phyloP scores from a whole-genome alignment of 1,284 basidiomycete genomes.

The Marasmius oreades region DNA sequence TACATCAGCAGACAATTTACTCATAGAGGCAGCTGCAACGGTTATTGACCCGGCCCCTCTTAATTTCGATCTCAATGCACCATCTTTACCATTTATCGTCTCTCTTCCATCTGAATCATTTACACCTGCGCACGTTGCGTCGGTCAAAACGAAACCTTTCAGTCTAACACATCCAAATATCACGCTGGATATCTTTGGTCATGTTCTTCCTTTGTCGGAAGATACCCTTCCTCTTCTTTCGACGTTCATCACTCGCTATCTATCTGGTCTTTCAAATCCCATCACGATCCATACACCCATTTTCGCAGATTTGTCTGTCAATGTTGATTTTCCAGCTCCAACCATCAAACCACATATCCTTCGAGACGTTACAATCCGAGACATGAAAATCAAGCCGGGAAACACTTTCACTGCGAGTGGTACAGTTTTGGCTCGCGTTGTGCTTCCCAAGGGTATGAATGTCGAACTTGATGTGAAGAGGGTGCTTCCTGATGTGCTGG shows the following conservation, averaged over 20 bases:
- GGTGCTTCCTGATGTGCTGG: conserved; percentile 69
- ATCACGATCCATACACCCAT: conserved; percentile 56
- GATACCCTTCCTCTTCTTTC: conserved; percentile 49
- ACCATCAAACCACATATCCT: conserved; percentile 58
- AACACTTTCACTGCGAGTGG: conserved; percentile 60
- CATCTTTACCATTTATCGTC: conserved; percentile 58
- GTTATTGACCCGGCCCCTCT: conserved; percentile 53
- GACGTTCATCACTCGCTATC: conserved; percentile 56
- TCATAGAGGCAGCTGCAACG: conserved; percentile 52
- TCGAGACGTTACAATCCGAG: conserved; percentile 63
- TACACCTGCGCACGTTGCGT: conserved; percentile 43
- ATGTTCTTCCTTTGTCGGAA: conserved; percentile 51
- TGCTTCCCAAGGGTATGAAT: conserved; percentile 64
- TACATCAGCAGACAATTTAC: conserved; percentile 41
- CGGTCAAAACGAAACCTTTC: conserved; percentile 52
- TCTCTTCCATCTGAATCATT: conserved; percentile 38
- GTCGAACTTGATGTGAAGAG: conserved; percentile 55
- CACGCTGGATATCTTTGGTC: conserved; percentile 53
- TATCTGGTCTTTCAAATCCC: conserved; percentile 51
- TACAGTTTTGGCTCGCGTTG: conserved; percentile 56
- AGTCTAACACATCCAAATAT: conserved; percentile 64
- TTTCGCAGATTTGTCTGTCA: conserved; percentile 42
- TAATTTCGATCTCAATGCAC: conserved; percentile 44
- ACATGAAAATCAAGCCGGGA: conserved; percentile 68
- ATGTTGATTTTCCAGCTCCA: conserved; percentile 61